Percentiles rank a stretch among this genome's conserved stretches.
Conservation (phyloP, 1,284 basidiomycete genomes). For the Apiotrichum veenhuisii region DNA sequence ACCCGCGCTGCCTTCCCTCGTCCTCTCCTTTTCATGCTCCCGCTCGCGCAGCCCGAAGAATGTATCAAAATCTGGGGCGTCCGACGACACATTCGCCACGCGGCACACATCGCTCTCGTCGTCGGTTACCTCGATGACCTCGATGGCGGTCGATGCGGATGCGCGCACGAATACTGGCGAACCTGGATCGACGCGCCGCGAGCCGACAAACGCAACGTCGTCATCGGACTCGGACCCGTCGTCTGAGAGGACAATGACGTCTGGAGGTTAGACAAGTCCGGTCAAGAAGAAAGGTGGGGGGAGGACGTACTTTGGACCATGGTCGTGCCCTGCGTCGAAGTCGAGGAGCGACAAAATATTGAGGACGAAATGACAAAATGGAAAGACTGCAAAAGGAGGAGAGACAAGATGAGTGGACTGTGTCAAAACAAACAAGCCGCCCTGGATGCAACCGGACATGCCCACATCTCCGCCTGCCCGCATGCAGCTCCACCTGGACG, state of each 20-base stretch:
- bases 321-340: too few species aligned
- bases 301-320: neutral
- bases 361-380: too few species aligned
- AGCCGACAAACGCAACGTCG: constrained; percentile 8
- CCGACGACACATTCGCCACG: neutral
- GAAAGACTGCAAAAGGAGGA: too few species aligned
- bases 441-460: neutral
- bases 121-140: neutral
- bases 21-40: too few species aligned
- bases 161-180: constrained; percentile 10
- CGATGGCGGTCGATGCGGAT: neutral
- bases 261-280: neutral
- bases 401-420: neutral
- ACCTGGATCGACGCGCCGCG: neutral
- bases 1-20: too few species aligned
- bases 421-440: too few species aligned
- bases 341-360: too few species aligned
- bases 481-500: too few species aligned
- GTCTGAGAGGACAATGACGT: constrained; percentile 12
- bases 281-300: neutral
- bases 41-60: neutral
- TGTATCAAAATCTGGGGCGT: neutral
- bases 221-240: constrained; percentile 4
- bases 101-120: neutral
- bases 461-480: neutral